Evolutionary conservation across 2,329 filamentous ascomycete species (phyloP).

Genomic region (Epichloe gansuensis): DNA sequence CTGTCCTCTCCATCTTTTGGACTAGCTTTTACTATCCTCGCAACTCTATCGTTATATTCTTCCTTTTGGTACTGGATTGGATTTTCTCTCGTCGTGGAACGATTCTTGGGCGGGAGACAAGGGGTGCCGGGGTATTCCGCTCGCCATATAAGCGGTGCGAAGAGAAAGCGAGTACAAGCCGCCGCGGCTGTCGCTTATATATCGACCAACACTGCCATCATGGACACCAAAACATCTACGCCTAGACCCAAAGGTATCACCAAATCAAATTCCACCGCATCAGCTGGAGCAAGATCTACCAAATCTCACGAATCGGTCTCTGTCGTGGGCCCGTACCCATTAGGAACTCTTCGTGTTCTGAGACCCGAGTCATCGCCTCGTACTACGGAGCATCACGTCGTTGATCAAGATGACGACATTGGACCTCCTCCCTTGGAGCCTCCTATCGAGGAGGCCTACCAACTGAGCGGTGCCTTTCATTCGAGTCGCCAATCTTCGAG

Average conservation of each 20-base stretch:
- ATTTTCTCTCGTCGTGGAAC: background rate
- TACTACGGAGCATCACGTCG: background rate
- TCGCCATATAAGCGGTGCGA: background rate
- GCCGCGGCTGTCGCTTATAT: background rate
- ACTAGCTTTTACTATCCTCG: background rate
- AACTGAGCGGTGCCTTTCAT: background rate
- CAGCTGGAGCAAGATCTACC: conserved; percentile 15
- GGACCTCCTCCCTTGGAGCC: conserved; percentile 21
- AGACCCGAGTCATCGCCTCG: conserved; percentile 11
- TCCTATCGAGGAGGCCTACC: conserved; percentile 4
- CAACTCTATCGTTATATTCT: background rate
- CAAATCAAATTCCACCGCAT: conserved; percentile 24
- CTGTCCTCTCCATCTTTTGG: background rate
- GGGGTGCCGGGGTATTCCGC: background rate
- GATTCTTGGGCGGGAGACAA: background rate
- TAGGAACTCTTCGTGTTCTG: conserved; percentile 31
- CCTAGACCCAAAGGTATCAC: conserved; percentile 16
- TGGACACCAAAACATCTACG: conserved; percentile 13
- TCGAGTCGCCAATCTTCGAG: background rate
- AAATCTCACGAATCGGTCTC: conserved; percentile 26
- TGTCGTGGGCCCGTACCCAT: conserved; percentile 27
- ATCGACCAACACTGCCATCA: conserved; percentile 5
- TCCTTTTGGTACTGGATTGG: background rate
- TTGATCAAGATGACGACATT: conserved; percentile 14
- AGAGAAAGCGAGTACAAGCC: background rate